Evolutionary conservation across 371 early-diverging fungal species (phyloP).

Genomic region (Lichtheimia hyalospora): DNA sequence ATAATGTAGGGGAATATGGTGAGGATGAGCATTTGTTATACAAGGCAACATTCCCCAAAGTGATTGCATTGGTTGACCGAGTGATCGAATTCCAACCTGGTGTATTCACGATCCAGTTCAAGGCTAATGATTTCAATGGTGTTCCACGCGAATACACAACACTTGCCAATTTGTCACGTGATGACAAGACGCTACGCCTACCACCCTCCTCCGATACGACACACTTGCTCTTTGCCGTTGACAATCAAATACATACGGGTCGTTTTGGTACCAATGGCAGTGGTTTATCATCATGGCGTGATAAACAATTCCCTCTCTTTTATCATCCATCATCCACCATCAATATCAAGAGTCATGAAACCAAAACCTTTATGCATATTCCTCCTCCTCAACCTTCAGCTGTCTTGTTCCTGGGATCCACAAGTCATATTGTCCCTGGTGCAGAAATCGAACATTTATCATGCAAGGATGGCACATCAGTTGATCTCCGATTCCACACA

Average conservation of each 20-base stretch:
- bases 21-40: conserved; percentile 44
- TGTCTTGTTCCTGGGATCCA: conserved; percentile 33
- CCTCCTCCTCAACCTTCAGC: conserved; percentile 19
- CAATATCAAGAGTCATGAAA: conserved; percentile 37
- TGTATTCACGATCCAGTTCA: conserved; percentile 39
- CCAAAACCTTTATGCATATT: conserved; percentile 47
- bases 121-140: conserved; percentile 7
- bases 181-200: conserved; percentile 41
- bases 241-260: conserved; percentile 38
- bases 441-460: conserved; percentile 25
- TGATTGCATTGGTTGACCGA: conserved; percentile 37
- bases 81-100: conserved; percentile 41
- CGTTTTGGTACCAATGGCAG: conserved; percentile 3
- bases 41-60: conserved; percentile 46
- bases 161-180: conserved; percentile 44
- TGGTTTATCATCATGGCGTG: conserved; percentile 12
- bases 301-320: conserved; percentile 21
- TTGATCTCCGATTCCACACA: conserved; percentile 13
- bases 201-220: conserved; percentile 23
- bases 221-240: conserved; percentile 32
- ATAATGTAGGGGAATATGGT: conserved; percentile 44
- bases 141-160: conserved; percentile 34
- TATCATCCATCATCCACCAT: conserved; percentile 41
- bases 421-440: conserved; percentile 49
- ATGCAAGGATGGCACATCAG: not conserved